Percentiles rank a stretch among this genome's conserved stretches.
These are phyloP conservation scores for Telopea speciosissima DNA, from an alignment of 177 flowering plant genomes.

Conservation along the genomic window DNA sequence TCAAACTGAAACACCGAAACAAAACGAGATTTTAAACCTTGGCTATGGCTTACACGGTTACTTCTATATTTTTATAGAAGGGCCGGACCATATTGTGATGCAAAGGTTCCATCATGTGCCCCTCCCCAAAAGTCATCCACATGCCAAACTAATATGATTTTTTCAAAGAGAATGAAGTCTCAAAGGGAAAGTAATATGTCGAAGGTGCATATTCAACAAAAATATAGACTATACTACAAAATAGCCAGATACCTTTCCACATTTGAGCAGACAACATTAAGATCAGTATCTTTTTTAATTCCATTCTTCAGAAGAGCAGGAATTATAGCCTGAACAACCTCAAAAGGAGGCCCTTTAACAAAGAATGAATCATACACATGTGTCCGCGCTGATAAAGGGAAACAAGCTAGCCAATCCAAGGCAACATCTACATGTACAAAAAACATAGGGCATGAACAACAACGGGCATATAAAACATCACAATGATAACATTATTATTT, in stretches of 20 bases:
- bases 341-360: constrained; percentile 51
- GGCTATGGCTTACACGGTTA: no score
- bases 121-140: no score
- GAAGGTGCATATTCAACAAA: background rate
- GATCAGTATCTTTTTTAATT: constrained; percentile 29
- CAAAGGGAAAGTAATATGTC: no score
- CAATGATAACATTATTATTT: background rate
- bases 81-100: no score
- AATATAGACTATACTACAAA: background rate
- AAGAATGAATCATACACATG: constrained; percentile 81
- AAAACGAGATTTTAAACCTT: no score
- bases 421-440: constrained; percentile 63
- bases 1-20: no score
- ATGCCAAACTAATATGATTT: no score
- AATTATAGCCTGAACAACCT: constrained; percentile 67
- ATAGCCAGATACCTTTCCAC: constrained; percentile 56
- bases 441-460: background rate
- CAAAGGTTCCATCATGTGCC: no score
- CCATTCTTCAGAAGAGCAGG: constrained; percentile 48
- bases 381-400: constrained; percentile 61
- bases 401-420: constrained; percentile 77
- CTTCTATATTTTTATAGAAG: no score
- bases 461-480: background rate
- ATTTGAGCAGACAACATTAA: constrained; percentile 46
- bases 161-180: no score